Conservation (phyloP, 1,284 basidiomycete species). For the Ganoderma lucidum region DNA sequence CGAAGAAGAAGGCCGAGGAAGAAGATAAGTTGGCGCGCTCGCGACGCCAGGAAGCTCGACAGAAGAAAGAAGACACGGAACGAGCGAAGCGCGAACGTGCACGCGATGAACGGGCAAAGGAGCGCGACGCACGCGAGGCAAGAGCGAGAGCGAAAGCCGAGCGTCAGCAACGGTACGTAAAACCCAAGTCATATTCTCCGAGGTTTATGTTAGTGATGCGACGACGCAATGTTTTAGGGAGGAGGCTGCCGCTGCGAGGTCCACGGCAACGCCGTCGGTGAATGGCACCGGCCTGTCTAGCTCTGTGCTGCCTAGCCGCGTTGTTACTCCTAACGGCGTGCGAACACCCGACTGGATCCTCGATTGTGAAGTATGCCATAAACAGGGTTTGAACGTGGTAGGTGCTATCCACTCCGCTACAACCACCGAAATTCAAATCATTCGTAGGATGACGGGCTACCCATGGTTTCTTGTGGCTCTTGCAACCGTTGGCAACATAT, state of each 20-base stretch:
- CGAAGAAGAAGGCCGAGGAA: conserved; percentile 65
- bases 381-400: conserved; percentile 74
- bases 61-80: conserved; percentile 70
- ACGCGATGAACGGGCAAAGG: conserved; percentile 58
- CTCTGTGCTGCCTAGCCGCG: conserved; percentile 38
- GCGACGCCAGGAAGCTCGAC: conserved; percentile 68
- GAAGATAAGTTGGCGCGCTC: conserved; percentile 70
- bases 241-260: conserved; percentile 27
- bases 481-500: conserved; percentile 90
- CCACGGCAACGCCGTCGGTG: conserved; percentile 33
- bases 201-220: not conserved
- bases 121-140: conserved; percentile 56
- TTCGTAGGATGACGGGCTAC: conserved; percentile 73
- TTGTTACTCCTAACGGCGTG: conserved; percentile 48
- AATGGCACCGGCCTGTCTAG: conserved; percentile 35
- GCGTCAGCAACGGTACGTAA: conserved; percentile 32
- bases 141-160: conserved; percentile 39
- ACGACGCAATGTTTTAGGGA: conserved; percentile 14
- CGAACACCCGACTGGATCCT: conserved; percentile 77
- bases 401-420: conserved; percentile 32
- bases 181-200: not conserved
- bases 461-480: conserved; percentile 80
- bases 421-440: not conserved
- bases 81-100: conserved; percentile 63
- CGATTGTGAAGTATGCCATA: conserved; percentile 84